Evolutionary conservation across 805 yeast species (phyloP).

Genomic region (Wickerhamomyces chambardii): DNA sequence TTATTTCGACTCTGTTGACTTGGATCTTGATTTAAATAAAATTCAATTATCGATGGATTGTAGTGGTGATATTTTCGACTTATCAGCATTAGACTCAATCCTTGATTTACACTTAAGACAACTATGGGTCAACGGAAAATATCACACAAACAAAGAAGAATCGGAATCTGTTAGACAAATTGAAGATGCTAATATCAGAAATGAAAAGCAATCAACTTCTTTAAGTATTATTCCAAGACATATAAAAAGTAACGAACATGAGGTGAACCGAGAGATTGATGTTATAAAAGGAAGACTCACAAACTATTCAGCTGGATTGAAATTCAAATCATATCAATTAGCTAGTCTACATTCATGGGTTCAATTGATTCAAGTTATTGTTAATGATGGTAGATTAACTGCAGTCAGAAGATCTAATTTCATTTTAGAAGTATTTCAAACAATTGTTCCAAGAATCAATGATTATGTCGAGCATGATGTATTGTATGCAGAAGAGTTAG

Average conservation of each 20-base stretch:
- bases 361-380: constrained; percentile 63
- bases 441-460: constrained; percentile 65
- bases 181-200: constrained; percentile 7
- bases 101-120: constrained; percentile 19
- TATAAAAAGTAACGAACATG: constrained; percentile 14
- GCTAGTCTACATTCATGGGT: constrained; percentile 77
- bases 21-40: constrained; percentile 31
- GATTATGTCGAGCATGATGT: constrained; percentile 64
- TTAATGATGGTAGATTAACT: constrained; percentile 49
- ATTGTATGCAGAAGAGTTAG: constrained; percentile 63
- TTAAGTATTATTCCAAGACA: constrained; percentile 8
- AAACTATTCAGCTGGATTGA: constrained; percentile 35
- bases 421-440: constrained; percentile 68
- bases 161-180: constrained; percentile 7
- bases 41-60: constrained; percentile 20
- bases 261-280: constrained; percentile 13
- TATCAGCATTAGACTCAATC: constrained; percentile 28
- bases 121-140: constrained; percentile 11
- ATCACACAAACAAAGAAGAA: constrained; percentile 11
- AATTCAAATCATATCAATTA: constrained; percentile 44
- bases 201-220: constrained; percentile 3
- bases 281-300: constrained; percentile 26
- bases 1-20: constrained; percentile 26
- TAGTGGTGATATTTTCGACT: constrained; percentile 29
- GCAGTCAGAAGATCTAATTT: constrained; percentile 44